phyloP scores from a whole-genome alignment of 2,329 filamentous ascomycete genomes.

The Talaromyces marneffei region DNA sequence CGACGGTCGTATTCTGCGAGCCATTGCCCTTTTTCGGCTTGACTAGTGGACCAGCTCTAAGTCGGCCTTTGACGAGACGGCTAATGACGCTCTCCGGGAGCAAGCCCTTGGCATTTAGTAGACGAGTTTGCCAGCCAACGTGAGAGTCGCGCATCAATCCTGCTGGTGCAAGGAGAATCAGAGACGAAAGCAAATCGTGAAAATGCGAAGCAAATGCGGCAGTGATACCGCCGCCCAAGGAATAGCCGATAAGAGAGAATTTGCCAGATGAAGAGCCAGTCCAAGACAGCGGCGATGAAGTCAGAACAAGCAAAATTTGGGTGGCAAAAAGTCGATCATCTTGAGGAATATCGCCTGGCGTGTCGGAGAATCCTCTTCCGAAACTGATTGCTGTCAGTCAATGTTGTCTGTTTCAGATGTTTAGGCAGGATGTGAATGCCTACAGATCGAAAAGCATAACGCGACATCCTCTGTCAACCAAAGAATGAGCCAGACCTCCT shows the following conservation, averaged over 20 bases:
- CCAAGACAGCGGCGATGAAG: conserved; percentile 66
- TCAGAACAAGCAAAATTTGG: conserved; percentile 65
- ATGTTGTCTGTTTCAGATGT: not conserved
- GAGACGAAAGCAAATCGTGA: conserved; percentile 58
- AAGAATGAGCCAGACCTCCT: conserved; percentile 58
- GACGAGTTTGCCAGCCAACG: conserved; percentile 54
- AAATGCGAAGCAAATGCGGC: conserved; percentile 66
- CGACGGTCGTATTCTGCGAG: conserved; percentile 32
- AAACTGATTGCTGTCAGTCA: conserved; percentile 24
- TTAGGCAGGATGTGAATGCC: conserved; percentile 7
- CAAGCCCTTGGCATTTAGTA: conserved; percentile 57
- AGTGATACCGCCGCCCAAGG: conserved; percentile 68
- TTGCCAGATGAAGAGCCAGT: conserved; percentile 44
- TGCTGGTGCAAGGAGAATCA: conserved; percentile 72
- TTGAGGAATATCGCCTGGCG: conserved; percentile 60
- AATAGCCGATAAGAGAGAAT: conserved; percentile 73
- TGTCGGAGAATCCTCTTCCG: conserved; percentile 71
- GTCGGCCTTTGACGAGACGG: conserved; percentile 47
- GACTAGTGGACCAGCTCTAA: conserved; percentile 41
- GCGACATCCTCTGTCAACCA: conserved; percentile 62
- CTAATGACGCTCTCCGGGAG: conserved; percentile 55
- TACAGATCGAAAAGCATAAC: conserved; percentile 70
- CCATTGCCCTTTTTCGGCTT: conserved; percentile 26
- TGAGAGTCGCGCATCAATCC: conserved; percentile 66
- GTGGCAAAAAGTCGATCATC: conserved; percentile 67